Evolutionary conservation across 2,329 filamentous ascomycete species (phyloP).

Genomic region (Ophiocordyceps camponoti-saundersi): DNA sequence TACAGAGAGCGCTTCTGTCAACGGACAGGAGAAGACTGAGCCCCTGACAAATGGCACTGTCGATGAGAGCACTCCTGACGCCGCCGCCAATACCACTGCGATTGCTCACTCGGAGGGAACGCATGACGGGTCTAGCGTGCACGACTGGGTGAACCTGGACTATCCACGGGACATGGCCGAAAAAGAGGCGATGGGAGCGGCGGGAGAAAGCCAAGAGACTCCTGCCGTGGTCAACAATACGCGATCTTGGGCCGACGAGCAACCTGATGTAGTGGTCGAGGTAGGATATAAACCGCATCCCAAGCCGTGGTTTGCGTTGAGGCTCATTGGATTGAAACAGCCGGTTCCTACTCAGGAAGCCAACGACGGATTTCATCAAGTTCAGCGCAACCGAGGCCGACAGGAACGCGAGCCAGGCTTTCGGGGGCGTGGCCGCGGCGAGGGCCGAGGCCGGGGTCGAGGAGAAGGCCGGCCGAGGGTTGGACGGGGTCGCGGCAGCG

Average conservation of each 20-base stretch:
- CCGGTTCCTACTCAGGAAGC: conserved; percentile 21
- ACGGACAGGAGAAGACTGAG: conserved; percentile 23
- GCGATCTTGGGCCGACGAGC: conserved; percentile 72
- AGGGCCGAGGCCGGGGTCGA: conserved; percentile 33
- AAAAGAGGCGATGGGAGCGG: conserved; percentile 42
- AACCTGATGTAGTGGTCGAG: conserved; percentile 35
- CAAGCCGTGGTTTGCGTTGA: not conserved
- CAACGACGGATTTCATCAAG: conserved; percentile 57
- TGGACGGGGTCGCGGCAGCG: conserved; percentile 22
- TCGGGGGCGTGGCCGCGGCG: conserved; percentile 28
- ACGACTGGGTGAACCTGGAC: conserved; percentile 57
- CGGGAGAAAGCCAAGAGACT: conserved; percentile 31
- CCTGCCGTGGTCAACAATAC: conserved; percentile 35
- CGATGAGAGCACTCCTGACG: conserved; percentile 21
- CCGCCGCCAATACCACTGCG: conserved; percentile 42
- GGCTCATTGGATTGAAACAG: conserved; percentile 3
- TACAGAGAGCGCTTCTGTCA: conserved; percentile 21
- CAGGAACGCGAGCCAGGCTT: conserved; percentile 31
- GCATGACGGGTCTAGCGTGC: conserved; percentile 28
- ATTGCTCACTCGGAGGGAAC: conserved; percentile 48
- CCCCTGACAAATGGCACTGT: conserved; percentile 15
- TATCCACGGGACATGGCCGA: conserved; percentile 57
- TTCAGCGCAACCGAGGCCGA: conserved; percentile 42
- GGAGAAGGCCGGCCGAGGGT: conserved; percentile 27
- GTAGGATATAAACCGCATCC: conserved; percentile 14